phyloP scores from a whole-genome alignment of 2,329 filamentous ascomycete genomes.

The Chrysoporthe deuterocubensis region DNA sequence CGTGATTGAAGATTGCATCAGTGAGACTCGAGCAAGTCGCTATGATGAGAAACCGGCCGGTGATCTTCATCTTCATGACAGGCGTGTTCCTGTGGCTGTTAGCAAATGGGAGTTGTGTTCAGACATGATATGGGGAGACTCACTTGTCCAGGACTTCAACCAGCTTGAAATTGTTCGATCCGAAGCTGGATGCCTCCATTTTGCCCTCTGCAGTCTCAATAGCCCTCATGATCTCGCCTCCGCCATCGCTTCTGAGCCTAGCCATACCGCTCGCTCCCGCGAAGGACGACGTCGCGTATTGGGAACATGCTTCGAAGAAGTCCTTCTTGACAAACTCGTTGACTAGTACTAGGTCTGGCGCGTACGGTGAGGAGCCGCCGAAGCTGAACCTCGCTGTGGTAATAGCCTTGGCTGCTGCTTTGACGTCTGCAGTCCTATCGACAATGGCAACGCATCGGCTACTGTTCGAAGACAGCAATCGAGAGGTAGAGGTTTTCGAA shows the following conservation, averaged over 20 bases:
- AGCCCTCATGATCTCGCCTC: conserved; percentile 30
- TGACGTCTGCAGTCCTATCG: conserved; percentile 61
- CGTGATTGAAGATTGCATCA: conserved; percentile 35
- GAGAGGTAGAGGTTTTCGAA: neutral
- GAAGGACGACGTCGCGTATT: conserved; percentile 39
- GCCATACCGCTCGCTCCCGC: conserved; percentile 27
- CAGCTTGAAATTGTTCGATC: conserved; percentile 34
- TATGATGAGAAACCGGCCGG: conserved; percentile 35
- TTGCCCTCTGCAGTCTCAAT: conserved; percentile 35
- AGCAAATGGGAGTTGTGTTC: neutral
- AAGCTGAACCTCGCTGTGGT: conserved; percentile 59
- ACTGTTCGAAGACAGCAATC: conserved; percentile 29
- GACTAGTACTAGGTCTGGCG: conserved; percentile 66
- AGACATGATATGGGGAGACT: conserved; percentile 1
- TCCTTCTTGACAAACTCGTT: conserved; percentile 63
- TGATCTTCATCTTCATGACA: conserved; percentile 34
- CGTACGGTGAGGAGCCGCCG: conserved; percentile 61
- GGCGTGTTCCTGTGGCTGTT: conserved; percentile 30
- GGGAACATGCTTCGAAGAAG: conserved; percentile 55
- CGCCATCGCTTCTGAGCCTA: conserved; percentile 29
- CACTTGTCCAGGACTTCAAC: conserved; percentile 36
- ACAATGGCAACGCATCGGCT: conserved; percentile 56
- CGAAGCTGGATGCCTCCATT: conserved; percentile 34
- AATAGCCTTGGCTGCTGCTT: conserved; percentile 55
- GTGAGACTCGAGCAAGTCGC: conserved; percentile 35